phyloP scores from a whole-genome alignment of 78 protist species.

The Paulinella micropora region DNA sequence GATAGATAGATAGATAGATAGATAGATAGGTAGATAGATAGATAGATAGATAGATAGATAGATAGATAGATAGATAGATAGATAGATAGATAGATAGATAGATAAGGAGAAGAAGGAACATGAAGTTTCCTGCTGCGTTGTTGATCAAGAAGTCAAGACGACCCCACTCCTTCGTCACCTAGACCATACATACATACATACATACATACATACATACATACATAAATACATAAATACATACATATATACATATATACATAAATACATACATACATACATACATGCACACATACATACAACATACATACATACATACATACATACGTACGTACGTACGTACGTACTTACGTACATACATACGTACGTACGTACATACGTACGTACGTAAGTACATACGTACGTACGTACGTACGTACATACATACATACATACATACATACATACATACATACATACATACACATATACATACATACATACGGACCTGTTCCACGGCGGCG shows the following conservation, averaged over 20 bases:
- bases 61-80: too few species aligned
- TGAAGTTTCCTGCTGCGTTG: too few species aligned
- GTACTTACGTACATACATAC: neutral
- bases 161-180: too few species aligned
- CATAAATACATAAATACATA: neutral
- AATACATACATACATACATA: neutral
- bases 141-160: too few species aligned
- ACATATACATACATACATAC: neutral
- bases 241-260: neutral
- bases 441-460: neutral
- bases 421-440: neutral
- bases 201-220: neutral
- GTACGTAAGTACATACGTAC: neutral
- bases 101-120: too few species aligned
- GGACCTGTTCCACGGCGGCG: neutral
- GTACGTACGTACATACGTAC: neutral
- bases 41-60: too few species aligned
- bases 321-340: neutral
- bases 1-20: too few species aligned
- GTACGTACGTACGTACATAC: neutral
- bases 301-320: neutral
- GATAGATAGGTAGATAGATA: too few species aligned
- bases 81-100: too few species aligned
- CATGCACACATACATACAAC: neutral
- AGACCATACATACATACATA: neutral